phyloP scores from a whole-genome alignment of 805 yeast genomes.

The Nakazawaea ambrosiae region DNA sequence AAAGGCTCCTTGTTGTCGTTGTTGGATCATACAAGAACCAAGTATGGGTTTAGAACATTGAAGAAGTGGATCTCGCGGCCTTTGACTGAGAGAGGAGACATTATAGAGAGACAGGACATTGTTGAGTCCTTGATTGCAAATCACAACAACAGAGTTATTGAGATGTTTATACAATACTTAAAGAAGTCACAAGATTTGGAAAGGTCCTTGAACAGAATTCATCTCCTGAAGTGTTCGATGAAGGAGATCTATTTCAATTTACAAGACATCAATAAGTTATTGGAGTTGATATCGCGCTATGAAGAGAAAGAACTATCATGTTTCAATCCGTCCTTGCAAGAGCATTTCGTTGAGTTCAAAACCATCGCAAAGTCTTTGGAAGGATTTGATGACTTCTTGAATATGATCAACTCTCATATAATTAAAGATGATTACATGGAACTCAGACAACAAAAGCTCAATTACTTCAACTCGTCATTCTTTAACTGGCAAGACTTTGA shows the following conservation, averaged over 20 bases:
- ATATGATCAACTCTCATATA: slow-evolving; percentile 44
- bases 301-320: slow-evolving; percentile 18
- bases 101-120: slow-evolving; percentile 60
- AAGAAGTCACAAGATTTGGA: slow-evolving; percentile 48
- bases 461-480: slow-evolving; percentile 36
- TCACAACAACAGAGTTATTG: slow-evolving; percentile 30
- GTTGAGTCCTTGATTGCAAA: slow-evolving; percentile 38
- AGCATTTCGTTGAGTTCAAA: slow-evolving; percentile 16
- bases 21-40: slow-evolving; percentile 72
- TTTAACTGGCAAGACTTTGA: slow-evolving; percentile 30
- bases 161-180: slow-evolving; percentile 20
- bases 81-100: slow-evolving; percentile 41
- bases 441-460: slow-evolving; percentile 33
- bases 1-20: slow-evolving; percentile 76
- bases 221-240: slow-evolving; percentile 52
- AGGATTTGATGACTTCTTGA: slow-evolving; percentile 27
- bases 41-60: slow-evolving; percentile 64
- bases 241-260: slow-evolving; percentile 54
- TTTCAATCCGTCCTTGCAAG: slow-evolving; percentile 16
- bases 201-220: slow-evolving; percentile 47
- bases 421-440: slow-evolving; percentile 45
- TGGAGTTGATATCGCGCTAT: slow-evolving; percentile 32
- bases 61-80: slow-evolving; percentile 75
- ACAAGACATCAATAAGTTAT: slow-evolving; percentile 34
- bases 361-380: slow-evolving; percentile 12